A percentile compares a stretch with the other conserved stretches of the same genome.
These are phyloP conservation scores for Neonectria magnoliae DNA, from an alignment of 2,329 filamentous ascomycete genomes.

Conservation along the genomic window DNA sequence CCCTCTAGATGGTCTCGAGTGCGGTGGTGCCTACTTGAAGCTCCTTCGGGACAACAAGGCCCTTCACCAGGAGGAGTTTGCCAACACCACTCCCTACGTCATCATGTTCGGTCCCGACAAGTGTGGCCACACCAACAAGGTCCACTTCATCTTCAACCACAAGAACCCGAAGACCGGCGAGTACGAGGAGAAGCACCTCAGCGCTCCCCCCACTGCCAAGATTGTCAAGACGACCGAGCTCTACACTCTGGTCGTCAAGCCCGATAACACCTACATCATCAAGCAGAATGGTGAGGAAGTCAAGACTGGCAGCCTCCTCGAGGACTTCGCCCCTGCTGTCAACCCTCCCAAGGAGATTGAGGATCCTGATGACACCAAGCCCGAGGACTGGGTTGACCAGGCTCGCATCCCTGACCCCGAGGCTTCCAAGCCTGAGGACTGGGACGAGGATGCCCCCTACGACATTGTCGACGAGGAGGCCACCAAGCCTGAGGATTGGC, in stretches of 20 bases:
- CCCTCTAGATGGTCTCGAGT: constrained; percentile 84
- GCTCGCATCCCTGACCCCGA: constrained; percentile 91
- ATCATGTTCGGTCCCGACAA: constrained; percentile 99
- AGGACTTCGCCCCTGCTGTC: constrained; percentile 93
- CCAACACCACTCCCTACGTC: constrained; percentile 95
- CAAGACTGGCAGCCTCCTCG: constrained; percentile 90
- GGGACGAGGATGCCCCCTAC: constrained; percentile 97
- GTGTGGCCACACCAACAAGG: constrained; percentile 99
- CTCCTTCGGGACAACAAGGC: constrained; percentile 97
- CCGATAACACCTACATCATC: constrained; percentile 94
- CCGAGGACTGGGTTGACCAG: constrained; percentile 94
- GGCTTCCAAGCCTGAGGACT: constrained; percentile 96
- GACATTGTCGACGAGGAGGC: constrained; percentile 96
- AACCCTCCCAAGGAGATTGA: constrained; percentile 96
- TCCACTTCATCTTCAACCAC: constrained; percentile 99
- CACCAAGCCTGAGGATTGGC: constrained; percentile 93
- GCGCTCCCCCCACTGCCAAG: constrained; percentile 82
- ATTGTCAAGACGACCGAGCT: constrained; percentile 93
- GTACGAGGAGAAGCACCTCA: constrained; percentile 99
- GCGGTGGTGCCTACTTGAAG: constrained; percentile 99
- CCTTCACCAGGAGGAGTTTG: constrained; percentile 97
- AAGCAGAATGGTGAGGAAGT: constrained; percentile 89
- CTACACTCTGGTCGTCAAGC: constrained; percentile 96
- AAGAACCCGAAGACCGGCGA: constrained; percentile 99
- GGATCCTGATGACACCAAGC: constrained; percentile 92